phyloP scores from a whole-genome alignment of 306 rosid genomes.

The Heteromeles arbutifolia region DNA sequence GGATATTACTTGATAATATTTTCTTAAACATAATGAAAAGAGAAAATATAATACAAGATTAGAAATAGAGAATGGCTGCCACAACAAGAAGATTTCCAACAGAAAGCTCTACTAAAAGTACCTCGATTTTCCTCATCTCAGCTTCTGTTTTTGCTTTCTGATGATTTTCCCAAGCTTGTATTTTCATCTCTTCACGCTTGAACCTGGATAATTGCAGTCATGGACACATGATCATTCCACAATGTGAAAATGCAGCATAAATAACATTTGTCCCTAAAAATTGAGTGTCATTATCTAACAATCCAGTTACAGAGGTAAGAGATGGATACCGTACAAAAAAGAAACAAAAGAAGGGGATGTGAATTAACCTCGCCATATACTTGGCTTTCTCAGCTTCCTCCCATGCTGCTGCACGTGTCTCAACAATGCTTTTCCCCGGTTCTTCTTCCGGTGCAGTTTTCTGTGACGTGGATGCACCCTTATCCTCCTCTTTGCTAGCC shows the following conservation, averaged over 20 bases:
- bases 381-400: conserved; percentile 96
- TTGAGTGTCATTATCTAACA: not conserved
- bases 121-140: conserved; percentile 91
- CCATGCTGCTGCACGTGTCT: conserved; percentile 91
- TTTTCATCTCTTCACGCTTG: conserved; percentile 93
- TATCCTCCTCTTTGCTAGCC: conserved; percentile 97
- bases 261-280: not conserved
- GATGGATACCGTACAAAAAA: not conserved
- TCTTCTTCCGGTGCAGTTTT: conserved; percentile 42
- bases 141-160: conserved; percentile 96
- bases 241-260: conserved; percentile 6
- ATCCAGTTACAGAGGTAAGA: not conserved
- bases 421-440: conserved; percentile 39
- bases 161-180: conserved; percentile 96
- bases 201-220: conserved; percentile 50
- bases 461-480: conserved; percentile 71
- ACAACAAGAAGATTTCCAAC: not conserved
- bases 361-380: conserved; percentile 72
- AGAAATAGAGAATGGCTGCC: conserved; percentile 1
- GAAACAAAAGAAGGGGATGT: not conserved
- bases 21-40: not conserved
- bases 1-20: not conserved
- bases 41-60: not conserved
- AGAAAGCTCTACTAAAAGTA: conserved; percentile 16
- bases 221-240: conserved; percentile 16